Percentiles rank a stretch among this genome's conserved stretches.
phyloP scores from a whole-genome alignment of 2,329 filamentous ascomycete species.

The Hypoxylon sp. region DNA sequence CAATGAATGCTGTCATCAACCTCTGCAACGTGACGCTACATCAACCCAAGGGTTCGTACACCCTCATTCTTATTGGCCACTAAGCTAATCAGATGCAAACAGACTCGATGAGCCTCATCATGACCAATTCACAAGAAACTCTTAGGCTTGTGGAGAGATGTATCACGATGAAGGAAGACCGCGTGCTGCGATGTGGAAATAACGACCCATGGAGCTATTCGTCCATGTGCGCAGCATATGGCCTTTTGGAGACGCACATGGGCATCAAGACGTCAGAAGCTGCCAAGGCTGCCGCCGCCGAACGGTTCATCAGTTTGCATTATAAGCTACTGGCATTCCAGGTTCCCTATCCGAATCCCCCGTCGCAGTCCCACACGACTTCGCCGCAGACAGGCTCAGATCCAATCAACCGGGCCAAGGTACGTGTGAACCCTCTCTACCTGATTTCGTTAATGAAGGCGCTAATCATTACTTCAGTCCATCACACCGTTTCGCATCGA shows the following conservation, averaged over 20 bases:
- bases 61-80: background rate
- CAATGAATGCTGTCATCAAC: slow-evolving; percentile 67
- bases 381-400: slow-evolving; percentile 38
- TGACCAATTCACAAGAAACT: slow-evolving; percentile 68
- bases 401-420: slow-evolving; percentile 41
- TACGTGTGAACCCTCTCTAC: slow-evolving; percentile 38
- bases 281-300: slow-evolving; percentile 66
- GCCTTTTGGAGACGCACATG: slow-evolving; percentile 66
- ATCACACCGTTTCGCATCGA: slow-evolving; percentile 53
- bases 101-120: slow-evolving; percentile 68
- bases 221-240: slow-evolving; percentile 68
- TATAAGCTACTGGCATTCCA: slow-evolving; percentile 65
- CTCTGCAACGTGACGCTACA: slow-evolving; percentile 68
- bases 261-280: slow-evolving; percentile 64
- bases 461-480: slow-evolving; percentile 50
- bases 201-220: slow-evolving; percentile 72
- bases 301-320: slow-evolving; percentile 67
- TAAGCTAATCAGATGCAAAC: slow-evolving; percentile 22
- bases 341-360: slow-evolving; percentile 52
- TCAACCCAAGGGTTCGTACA: slow-evolving; percentile 57
- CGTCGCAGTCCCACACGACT: slow-evolving; percentile 36
- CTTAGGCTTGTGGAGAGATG: slow-evolving; percentile 69
- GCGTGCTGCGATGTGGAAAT: slow-evolving; percentile 67
- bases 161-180: slow-evolving; percentile 67
- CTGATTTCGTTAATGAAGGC: background rate